Evolutionary conservation across 495 filamentous ascomycete genomes (phyloP), one percentile per base, ranked within the genome.

Genomic region (Xylaria nigripes): DNA sequence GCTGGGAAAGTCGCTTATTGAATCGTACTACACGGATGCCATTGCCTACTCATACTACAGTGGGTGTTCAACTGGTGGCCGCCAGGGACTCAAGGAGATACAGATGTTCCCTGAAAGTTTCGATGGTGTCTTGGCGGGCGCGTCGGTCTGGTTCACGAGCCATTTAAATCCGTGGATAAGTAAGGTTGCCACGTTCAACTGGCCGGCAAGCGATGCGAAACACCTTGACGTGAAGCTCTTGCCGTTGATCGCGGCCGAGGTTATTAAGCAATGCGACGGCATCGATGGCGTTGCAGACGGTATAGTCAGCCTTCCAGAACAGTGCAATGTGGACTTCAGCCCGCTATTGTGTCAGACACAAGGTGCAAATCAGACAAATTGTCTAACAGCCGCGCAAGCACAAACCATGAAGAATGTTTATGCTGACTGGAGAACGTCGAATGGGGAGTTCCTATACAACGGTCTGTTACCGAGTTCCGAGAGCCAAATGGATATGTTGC

Each of bases 101-200:
- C 68, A 82, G 55, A 59, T 64, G 50, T 81, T 69, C 27, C 77
- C 79, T 3, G 69, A 73, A 2, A 74, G 75, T 55, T 81, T 86
- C 53, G 83, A 89, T 63, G 86, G 86, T 27, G 77, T 86, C 3
- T 66, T 88, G 8, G 77, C 79, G 18, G 84, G 83, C 3, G 74
- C 81, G 8, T 79, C 75, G 34, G 74, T 71, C 10, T 77, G 67
- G 79, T 71, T 78, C 69, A 80, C 74, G 0, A 66, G 60, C 7
- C 75, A 76, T 51, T 60, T 80, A 0, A 78, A 80, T 54, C 68
- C 71, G 0, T 80, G 73, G 76, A 69, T 63, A 34, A 61, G 68
- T n/a, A 61, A 69, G 42, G 58, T 72, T 8, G 69, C 67, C 1
- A 60, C 58, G 8, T 69, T 63, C 57, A 72, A 76, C 48, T 65